Base-by-base conservation (phyloP, 495 filamentous ascomycete genomes). In the Aspergillus panamensis region DNA sequence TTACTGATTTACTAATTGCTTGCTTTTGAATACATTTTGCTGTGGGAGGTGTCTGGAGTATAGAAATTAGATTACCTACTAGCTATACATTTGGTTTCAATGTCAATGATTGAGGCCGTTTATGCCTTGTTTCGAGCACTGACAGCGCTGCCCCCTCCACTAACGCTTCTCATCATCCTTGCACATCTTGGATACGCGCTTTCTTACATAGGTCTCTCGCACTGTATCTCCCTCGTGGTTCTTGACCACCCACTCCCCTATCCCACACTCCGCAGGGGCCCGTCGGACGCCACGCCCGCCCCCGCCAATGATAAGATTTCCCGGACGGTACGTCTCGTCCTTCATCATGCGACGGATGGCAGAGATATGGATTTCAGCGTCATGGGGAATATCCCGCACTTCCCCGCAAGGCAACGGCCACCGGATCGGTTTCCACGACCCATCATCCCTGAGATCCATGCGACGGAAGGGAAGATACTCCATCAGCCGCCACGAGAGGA, bases 261-360 rank as follows among this genome's bases (percentile, higher is more conserved):
- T 91, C 1, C 88, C 87, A 48, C 77, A 63, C 37, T 83, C 66
- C 14, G 76, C 68, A 0, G 88, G 85, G 0, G 90, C 91, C 14
- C 59, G 63, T 20, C 80, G 76, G 0, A 84, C 73, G 2, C 89
- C 91, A 19, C 89, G 75, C 1, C 91, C 91, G 8, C 91, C 91
- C 2, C 91, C 91, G 16, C 91, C 90, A 13, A 91, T 69, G 48
- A 96, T 87, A 52, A 95, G 67, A 62, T 96, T 96, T 0, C 90
- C 91, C 0, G 91, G 91, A 0, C 90, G 78, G 62, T 94, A 96
- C 0, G 65, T 72, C 0, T 74, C 63, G 59, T 92, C 75, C 7
- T 77, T 71, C 44, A 86, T 57, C 87, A 92, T 86, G 0, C 90
- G 76, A 31, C 77, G 76, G 44, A 94, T 82, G 0, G 88, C 90